Evolutionary conservation across 768 basidiomycete species (phyloP), one percentile per base, ranked within the genome.

Genomic region (Tephrocybe sp.): DNA sequence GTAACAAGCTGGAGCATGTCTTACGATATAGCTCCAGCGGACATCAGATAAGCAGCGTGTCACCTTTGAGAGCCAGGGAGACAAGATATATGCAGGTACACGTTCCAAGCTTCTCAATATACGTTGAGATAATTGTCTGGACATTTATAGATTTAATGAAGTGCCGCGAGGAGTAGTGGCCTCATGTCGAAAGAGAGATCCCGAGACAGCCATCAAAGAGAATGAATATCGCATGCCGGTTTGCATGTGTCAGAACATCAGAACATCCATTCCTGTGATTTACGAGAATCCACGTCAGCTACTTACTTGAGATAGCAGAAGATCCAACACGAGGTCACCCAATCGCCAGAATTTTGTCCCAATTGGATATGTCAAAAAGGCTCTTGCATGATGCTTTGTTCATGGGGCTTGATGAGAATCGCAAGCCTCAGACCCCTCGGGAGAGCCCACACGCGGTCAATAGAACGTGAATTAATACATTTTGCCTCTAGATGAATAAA

Each of bases 381-480:
- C 46, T 35, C 40, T 30, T 11, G 21, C 31, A 36, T 41, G 28
- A 28, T n/a, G 4, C 31, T 25, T 35, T 25, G 9, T 16, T 11
- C 30, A 25, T 13, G 18, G 32, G 19, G 21, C 27, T 51, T 25
- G 27, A 43, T 19, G 31, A 32, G 40, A 9, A 13, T 39, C 24
- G n/a, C 22, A 11, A 35, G 41, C 58, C 60, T 64, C 49, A 58
- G 61, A 62, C 40, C 45, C 61, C 61, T 65, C 60, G 62, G 63
- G 49, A 47, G 34, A 47, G 44, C 44, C 47, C 36, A 47, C 49
- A 49, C 26, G 48, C 44, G 47, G 32, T 26, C 31, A 56, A 52
- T 42, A 58, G 32, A 51, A 59, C 48, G 59, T 62, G 49, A 56
- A 50, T 63, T 60, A 47, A 59, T 66, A 69, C 59, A 67, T 53